Evolutionary conservation across 2,329 filamentous ascomycete species (phyloP), one percentile per base, ranked within the genome.

Genomic region (Fonsecaea multimorphosa): DNA sequence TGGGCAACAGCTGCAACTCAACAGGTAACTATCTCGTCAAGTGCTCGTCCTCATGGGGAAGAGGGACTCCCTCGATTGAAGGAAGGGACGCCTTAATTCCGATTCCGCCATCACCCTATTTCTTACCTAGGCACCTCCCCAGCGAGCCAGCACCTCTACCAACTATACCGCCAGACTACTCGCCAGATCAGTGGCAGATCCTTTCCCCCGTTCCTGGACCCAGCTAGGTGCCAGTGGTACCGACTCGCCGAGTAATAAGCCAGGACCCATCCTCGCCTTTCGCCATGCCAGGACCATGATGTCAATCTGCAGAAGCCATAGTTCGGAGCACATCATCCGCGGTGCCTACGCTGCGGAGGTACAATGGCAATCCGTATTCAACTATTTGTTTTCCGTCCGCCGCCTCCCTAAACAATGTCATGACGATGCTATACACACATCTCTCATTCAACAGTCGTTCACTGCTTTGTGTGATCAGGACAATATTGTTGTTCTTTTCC

Each of bases 71-170:
- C 3, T 49, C 44, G 44, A 49, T 49, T 27, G 19, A 49, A 24
- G 9, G 22, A 24, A 22, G 16, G 62, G 56, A 49, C 46, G 62
- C 62, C 57, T 60, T 64, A 60, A 64, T 31, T 62, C 63, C 59
- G 58, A 8, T 14, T 32, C 0, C 44, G 8, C 44, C 22, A 49
- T 49, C 44, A 49, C 8, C 19, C 44, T 22, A 49, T 49, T 14
- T 27, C 44, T 49, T 14, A 49, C 44, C 27, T 14, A 24, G 12
- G 4, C 2, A 2, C n/a, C 5, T 24, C 11, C 27, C 16, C 22
- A 8, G 11, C 24, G 46, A 16, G 32, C 27, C 54, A n/a, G n/a
- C n/a, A n/a, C n/a, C n/a, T n/a, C n/a, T n/a, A n/a, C n/a, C n/a
- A n/a, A n/a, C n/a, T n/a, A n/a, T n/a, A n/a, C n/a, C n/a, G n/a